A percentile compares a stretch with the other conserved stretches of the same genome.
These are phyloP conservation scores for Phytophthora agathidicida DNA, from an alignment of 352 stramenopile genomes.

Conservation along the genomic window DNA sequence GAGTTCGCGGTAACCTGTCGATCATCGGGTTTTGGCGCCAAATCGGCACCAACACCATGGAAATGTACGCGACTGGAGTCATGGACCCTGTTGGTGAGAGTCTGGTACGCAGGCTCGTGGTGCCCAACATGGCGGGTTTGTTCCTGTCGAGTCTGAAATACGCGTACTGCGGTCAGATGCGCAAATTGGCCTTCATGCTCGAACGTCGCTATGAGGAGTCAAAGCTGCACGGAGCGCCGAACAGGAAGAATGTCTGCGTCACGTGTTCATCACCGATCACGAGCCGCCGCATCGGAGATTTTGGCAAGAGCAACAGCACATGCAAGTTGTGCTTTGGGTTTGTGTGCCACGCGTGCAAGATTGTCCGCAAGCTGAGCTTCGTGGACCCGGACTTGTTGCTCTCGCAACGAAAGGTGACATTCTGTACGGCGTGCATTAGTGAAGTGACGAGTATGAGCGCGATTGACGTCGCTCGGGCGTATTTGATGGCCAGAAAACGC, in stretches of 20 bases:
- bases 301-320: slow-evolving; percentile 33
- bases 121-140: slow-evolving; percentile 21
- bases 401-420: slow-evolving; percentile 38
- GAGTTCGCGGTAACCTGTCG: slow-evolving; percentile 49
- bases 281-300: slow-evolving; percentile 19
- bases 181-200: slow-evolving; percentile 36
- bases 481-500: slow-evolving; percentile 35
- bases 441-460: slow-evolving; percentile 26
- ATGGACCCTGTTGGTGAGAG: slow-evolving; percentile 27
- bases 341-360: slow-evolving; percentile 35
- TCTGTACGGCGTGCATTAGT: slow-evolving; percentile 34
- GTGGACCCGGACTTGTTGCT: slow-evolving; percentile 33
- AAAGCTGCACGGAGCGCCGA: slow-evolving; percentile 25
- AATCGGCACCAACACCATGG: slow-evolving; percentile 34
- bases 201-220: slow-evolving; percentile 24
- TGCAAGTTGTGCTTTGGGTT: slow-evolving; percentile 33
- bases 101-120: slow-evolving; percentile 33
- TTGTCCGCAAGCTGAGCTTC: slow-evolving; percentile 39
- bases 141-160: slow-evolving; percentile 32
- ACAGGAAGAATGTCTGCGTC: slow-evolving; percentile 35
- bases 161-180: slow-evolving; percentile 34
- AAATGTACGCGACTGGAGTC: slow-evolving; percentile 39
- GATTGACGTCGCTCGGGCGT: slow-evolving; percentile 28
- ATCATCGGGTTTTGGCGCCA: slow-evolving; percentile 58
- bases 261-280: slow-evolving; percentile 27